These are phyloP conservation scores for Cucumis melo DNA, from an alignment of 306 rosid species.

Conservation along the genomic window DNA sequence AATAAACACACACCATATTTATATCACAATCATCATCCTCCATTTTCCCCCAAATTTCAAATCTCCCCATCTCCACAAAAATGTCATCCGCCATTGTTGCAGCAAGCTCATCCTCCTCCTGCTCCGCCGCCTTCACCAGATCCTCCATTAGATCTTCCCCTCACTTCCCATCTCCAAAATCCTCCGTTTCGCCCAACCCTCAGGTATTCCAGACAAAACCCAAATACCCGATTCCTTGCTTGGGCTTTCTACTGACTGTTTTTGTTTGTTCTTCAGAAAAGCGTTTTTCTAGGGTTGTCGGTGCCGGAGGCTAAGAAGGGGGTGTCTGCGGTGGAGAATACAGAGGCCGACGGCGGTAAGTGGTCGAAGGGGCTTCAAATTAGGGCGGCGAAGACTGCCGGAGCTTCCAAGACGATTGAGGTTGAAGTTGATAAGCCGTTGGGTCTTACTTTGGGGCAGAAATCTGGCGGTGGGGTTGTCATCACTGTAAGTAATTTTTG, in stretches of 20 bases:
- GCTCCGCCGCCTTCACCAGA: slow-evolving; percentile 1
- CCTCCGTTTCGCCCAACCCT: background rate
- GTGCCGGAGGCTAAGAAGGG: slow-evolving; percentile 54
- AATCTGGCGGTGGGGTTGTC: slow-evolving; percentile 60
- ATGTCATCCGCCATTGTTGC: slow-evolving; percentile 7
- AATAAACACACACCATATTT: background rate
- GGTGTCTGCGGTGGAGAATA: slow-evolving; percentile 16
- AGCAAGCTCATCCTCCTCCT: background rate
- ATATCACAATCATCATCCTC: background rate
- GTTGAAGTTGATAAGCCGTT: slow-evolving; percentile 93
- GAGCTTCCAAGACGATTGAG: slow-evolving; percentile 76
- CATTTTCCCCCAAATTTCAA: background rate
- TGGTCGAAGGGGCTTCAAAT: slow-evolving; percentile 21
- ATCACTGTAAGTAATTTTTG: slow-evolving; percentile 39
- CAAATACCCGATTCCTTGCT: background rate
- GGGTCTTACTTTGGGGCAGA: slow-evolving; percentile 95
- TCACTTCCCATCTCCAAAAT: slow-evolving; percentile 23
- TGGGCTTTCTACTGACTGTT: background rate
- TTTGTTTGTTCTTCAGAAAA: slow-evolving; percentile 30
- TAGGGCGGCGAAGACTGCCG: slow-evolving; percentile 56
- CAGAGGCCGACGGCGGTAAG: slow-evolving; percentile 12
- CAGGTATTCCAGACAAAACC: slow-evolving; percentile 23
- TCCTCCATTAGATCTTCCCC: slow-evolving; percentile 19
- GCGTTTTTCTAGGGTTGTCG: slow-evolving; percentile 58
- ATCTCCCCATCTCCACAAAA: background rate